Evolutionary conservation across 768 basidiomycete species (phyloP), one percentile per base, ranked within the genome.

Genomic region (Gymnopilus junonius): DNA sequence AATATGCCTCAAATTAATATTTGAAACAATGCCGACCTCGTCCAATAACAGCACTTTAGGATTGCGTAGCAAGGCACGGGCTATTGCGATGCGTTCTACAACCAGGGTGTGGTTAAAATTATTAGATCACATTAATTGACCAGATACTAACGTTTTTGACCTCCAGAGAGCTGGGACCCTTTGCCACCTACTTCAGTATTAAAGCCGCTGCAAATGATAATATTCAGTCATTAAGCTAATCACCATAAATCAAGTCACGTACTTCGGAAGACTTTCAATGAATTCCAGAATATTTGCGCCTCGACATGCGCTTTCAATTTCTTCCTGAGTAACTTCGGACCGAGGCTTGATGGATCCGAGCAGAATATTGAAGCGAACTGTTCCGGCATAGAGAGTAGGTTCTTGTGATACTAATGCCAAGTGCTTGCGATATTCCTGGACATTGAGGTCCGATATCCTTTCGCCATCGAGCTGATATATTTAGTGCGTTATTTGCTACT

Each of bases 361-460:
- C 4, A 95, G 74, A 72, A 95, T 87, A 74, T 98, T 98, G 79
- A 97, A 96, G 29, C 91, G 90, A 63, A 97, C 81, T 1, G 92
- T 92, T 21, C 94, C 93, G 14, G 93, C 88, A 72, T 97, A 98
- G 6, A 98, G 79, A 0, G 90, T 93, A 34, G 92, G 92, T 67
- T 94, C 93, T 74, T 98, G 96, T 37, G 95, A 97, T 17, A 98
- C 95, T 21, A 97, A 80, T 1, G 94, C 91, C 29, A 97, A 85
- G 53, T 95, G 85, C 71, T 93, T 90, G 62, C 96, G 87, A 81
- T 96, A 98, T 51, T 92, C 91, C 65, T 92, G 87, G 39, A 95
- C 79, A 66, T 94, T 94, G 66, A 92, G 83, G 5, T 91, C 87
- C 10, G 83, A 81, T 72, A 97, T 90, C 55, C 86, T 84, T 70